phyloP scores from a whole-genome alignment of 805 yeast species.

The Isabelozyma rhagii region DNA sequence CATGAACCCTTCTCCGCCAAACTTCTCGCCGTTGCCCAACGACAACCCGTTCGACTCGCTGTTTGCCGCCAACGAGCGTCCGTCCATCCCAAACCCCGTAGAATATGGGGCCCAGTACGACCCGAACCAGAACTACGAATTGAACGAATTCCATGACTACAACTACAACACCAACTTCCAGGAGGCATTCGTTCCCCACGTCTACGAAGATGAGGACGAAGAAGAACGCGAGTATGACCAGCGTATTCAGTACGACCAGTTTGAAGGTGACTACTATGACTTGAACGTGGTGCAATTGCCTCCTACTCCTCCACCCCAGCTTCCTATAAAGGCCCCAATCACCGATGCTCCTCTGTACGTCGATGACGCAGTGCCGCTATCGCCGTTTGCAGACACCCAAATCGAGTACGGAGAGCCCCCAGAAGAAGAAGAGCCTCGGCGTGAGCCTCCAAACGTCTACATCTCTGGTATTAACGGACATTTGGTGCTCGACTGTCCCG shows the following conservation, averaged over 20 bases:
- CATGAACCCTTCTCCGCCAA: conserved; percentile 7
- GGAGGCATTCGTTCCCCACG: conserved; percentile 44
- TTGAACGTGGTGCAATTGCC: conserved; percentile 29
- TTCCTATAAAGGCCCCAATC: conserved; percentile 2
- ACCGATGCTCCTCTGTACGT: conserved; percentile 1
- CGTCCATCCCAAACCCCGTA: conserved; percentile 4
- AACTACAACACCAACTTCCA: conserved; percentile 15
- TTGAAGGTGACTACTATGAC: conserved; percentile 42
- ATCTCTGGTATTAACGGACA: conserved; percentile 42
- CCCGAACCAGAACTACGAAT: conserved; percentile 11
- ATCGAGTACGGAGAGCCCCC: conserved; percentile 29
- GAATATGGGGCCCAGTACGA: conserved; percentile 8
- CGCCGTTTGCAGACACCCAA: conserved; percentile 26
- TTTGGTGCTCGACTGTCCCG: conserved; percentile 47
- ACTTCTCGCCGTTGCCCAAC: conserved; percentile 11
- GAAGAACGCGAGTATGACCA: conserved; percentile 39
- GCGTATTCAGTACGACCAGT: conserved; percentile 33
- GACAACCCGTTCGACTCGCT: conserved; percentile 11
- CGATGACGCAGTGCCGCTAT: conserved; percentile 14
- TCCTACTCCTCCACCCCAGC: conserved; percentile 11
- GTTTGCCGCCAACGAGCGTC: conserved; percentile 2
- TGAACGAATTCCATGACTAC: conserved; percentile 20
- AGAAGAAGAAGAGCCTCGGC: conserved; percentile 26
- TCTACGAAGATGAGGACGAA: conserved; percentile 37
- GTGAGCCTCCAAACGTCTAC: conserved; percentile 31